Base-by-base conservation (phyloP, 148 eudicot genomes). In the Fagopyrum tataricum region DNA sequence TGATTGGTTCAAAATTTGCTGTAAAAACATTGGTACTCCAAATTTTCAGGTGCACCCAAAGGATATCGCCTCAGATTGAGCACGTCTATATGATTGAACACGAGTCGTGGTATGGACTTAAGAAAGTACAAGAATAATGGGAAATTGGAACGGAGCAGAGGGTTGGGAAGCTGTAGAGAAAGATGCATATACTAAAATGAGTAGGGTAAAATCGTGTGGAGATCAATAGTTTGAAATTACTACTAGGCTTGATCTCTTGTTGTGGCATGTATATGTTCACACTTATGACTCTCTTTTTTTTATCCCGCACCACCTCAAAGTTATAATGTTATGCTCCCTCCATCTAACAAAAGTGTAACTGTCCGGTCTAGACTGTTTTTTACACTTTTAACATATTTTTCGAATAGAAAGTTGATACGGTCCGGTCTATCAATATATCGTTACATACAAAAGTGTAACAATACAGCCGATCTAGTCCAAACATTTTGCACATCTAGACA, bases 51-150 rank as follows among this genome's bases (percentile, higher is more conserved):
- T 64, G 43, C 44, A 64, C 15, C 69, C 69, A 15, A 42, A 39
- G 44, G 44, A 64, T 64, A 31, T 64, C 68, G 43, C 43, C 21
- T 64, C 68, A 37, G 43, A 64, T 31, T 64, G 68, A 64, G 68
- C 18, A 64, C 43, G 4, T 3, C 6, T 15, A 15, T 14, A 37
- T 17, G 41, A 61, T 5, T 64, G 69, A 64, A 31, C 44, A 64
- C 15, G 39, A 31, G 18, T n/a, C 9, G 8, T 18, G 18, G 43
- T 64, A 31, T 14, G 42, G 43, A 14, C 14, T 37, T 5, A 59
- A 37, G 49, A 13, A 13, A 12, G 49, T 46, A 46, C 49, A 46
- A 46, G 49, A 46, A 46, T 46, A 46, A 46, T 46, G 49, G 49
- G 13, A 46, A 46, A 13, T 46, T 46, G 49, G 49, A 46, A 46